Evolutionary conservation across 2,329 filamentous ascomycete genomes (phyloP).

Genomic region (Penicillium sumatraense): DNA sequence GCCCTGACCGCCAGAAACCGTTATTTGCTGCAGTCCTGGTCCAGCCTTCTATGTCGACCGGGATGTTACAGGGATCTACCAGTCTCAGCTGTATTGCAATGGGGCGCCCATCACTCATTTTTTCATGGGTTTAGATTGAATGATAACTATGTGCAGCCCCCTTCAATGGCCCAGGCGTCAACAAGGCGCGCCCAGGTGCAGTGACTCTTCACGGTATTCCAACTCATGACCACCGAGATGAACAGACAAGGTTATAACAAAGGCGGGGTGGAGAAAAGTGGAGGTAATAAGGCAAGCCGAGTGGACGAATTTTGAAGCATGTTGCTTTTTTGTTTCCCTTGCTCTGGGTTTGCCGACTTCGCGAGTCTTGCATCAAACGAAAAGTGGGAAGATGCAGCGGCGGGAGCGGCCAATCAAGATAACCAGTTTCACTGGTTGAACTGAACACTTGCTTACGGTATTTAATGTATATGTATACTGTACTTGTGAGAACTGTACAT

Average conservation of each 20-base stretch:
- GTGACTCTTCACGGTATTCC: not conserved
- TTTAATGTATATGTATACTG: not conserved
- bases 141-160: not conserved
- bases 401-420: not conserved
- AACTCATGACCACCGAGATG: not conserved
- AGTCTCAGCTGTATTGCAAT: slow-evolving; percentile 13
- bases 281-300: not conserved
- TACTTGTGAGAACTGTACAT: not conserved
- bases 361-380: slow-evolving; percentile 1
- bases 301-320: not conserved
- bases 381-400: slow-evolving; percentile 15
- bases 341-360: not conserved
- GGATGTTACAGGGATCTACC: slow-evolving; percentile 17
- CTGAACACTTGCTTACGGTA: not conserved
- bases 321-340: slow-evolving; percentile 4
- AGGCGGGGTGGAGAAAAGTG: not conserved
- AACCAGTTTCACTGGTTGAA: not conserved
- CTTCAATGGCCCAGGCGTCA: not conserved
- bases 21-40: slow-evolving; percentile 28
- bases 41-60: slow-evolving; percentile 12
- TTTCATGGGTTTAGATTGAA: not conserved
- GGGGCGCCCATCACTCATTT: not conserved
- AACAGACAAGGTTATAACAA: not conserved
- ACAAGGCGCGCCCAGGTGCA: not conserved
- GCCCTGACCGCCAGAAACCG: slow-evolving; percentile 23